Conservation (phyloP, 2,329 filamentous ascomycete species). For the Arthrobotrys musiformis region DNA sequence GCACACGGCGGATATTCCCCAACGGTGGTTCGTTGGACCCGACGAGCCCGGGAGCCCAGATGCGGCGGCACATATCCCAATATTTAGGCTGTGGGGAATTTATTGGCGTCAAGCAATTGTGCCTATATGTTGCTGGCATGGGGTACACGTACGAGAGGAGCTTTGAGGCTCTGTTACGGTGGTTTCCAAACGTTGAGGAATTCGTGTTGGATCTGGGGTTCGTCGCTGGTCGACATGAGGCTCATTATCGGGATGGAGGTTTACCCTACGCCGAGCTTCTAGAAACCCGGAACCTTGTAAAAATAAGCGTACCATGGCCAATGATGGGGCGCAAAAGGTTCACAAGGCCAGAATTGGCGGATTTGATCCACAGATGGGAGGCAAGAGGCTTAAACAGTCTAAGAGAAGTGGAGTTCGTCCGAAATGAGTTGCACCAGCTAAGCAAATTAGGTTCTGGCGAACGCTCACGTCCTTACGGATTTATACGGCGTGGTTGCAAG, state of each 20-base stretch:
- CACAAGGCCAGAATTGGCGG: conserved; percentile 6
- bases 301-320: conserved; percentile 10
- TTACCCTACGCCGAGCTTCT: conserved; percentile 7
- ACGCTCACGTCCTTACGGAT: conserved; percentile 9
- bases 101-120: neutral
- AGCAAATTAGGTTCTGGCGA: neutral
- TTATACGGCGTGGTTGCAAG: conserved; percentile 18
- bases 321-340: conserved; percentile 14
- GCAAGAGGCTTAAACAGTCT: conserved; percentile 6
- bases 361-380: conserved; percentile 9
- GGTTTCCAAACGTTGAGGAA: conserved; percentile 15
- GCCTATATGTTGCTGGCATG: neutral
- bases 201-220: conserved; percentile 17
- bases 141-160: neutral
- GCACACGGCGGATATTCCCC: neutral
- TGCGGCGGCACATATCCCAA: neutral
- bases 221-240: conserved; percentile 13
- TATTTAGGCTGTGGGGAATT: conserved; percentile 1
- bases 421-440: conserved; percentile 1
- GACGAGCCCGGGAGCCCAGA: conserved; percentile 10
- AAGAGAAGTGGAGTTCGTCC: conserved; percentile 9
- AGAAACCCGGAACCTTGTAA: conserved; percentile 1
- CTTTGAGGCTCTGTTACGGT: conserved; percentile 5
- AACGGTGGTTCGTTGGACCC: neutral
- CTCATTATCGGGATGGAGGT: conserved; percentile 4